Base-by-base conservation (phyloP, 2,329 filamentous ascomycete species). In the Aureobasidium sp. region DNA sequence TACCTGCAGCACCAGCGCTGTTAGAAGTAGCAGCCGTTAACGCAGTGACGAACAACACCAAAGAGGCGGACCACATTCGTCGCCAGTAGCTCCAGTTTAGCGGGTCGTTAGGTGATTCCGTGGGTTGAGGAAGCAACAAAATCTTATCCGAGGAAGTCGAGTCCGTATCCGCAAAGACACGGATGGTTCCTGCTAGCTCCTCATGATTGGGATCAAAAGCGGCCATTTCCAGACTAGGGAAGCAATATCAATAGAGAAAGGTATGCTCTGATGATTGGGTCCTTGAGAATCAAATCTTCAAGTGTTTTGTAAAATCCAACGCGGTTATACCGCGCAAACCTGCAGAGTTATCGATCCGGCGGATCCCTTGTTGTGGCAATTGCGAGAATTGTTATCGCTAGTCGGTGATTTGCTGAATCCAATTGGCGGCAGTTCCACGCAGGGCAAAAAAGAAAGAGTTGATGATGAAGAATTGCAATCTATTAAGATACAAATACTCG, bases 11-110 rank as follows among this genome's bases (percentile, higher is more conserved):
- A 6, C 78, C 77, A 2, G 76, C 76, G 59, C 78, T 74, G 54
- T 80, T 81, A 10, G 78, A 74, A 0, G 75, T 79, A 3, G 78
- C 78, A 0, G 78, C 78, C 1, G 78, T 80, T 45, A 81, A 61
- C 1, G 71, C 77, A 3, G 78, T 77, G 42, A 79, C 73, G 59
- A 76, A 77, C 50, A 76, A 73, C 25, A 79, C 73, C 4, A 81
- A 65, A 5, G 70, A 64, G 5, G 74, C 74, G 45, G 63, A 61
- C 62, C 62, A 66, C 49, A 61, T 62, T 48, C 65, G 64, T 5
- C 64, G 53, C 55, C 47, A 55, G 17, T 56, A 56, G 6, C 59
- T 60, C 64, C 64, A 66, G 45, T 65, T 66, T 29, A 66, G 49
- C 8, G 64, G 64, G 47, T 65, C 63, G 37, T 65, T 62, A 2